A percentile compares a stretch with the other conserved stretches of the same genome.
phyloP scores from a whole-genome alignment of 1,284 basidiomycete species.

The Ustilago sp. region DNA sequence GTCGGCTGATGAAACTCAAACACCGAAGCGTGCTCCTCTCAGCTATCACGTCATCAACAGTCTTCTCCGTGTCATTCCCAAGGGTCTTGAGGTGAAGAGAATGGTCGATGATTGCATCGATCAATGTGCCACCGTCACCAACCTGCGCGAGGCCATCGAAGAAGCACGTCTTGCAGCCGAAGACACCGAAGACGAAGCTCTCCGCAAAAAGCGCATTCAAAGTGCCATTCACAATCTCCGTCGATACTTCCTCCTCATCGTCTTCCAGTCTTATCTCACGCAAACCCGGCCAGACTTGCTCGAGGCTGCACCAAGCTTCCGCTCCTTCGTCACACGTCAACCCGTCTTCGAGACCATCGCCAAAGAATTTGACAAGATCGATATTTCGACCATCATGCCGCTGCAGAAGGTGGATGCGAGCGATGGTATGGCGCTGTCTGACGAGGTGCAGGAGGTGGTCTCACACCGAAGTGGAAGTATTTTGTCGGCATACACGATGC shows the following conservation, averaged over 20 bases:
- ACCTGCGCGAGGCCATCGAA: slow-evolving; percentile 88
- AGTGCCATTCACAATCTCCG: slow-evolving; percentile 57
- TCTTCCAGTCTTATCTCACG: slow-evolving; percentile 94
- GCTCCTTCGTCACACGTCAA: slow-evolving; percentile 61
- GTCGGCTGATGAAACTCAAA: slow-evolving; percentile 1
- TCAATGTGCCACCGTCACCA: slow-evolving; percentile 81
- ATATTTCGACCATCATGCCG: slow-evolving; percentile 84
- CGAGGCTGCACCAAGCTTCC: slow-evolving; percentile 58
- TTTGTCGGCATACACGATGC: slow-evolving; percentile 89
- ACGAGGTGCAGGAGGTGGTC: slow-evolving; percentile 73
- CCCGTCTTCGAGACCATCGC: slow-evolving; percentile 94
- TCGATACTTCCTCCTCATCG: slow-evolving; percentile 86
- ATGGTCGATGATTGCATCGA: slow-evolving; percentile 93
- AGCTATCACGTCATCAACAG: slow-evolving; percentile 77
- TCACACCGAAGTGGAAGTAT: slow-evolving; percentile 86
- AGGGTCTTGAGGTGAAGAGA: slow-evolving; percentile 86
- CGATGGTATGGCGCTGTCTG: slow-evolving; percentile 79
- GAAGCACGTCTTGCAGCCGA: slow-evolving; percentile 80
- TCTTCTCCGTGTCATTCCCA: slow-evolving; percentile 88
- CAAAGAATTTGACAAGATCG: slow-evolving; percentile 86
- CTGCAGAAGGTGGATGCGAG: slow-evolving; percentile 74
- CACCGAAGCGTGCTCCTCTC: slow-evolving; percentile 45
- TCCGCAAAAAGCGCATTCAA: slow-evolving; percentile 75
- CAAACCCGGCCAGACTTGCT: slow-evolving; percentile 79
- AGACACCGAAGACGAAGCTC: slow-evolving; percentile 80